These are phyloP conservation scores for Neurospora crassa DNA, from an alignment of 2,329 filamentous ascomycete genomes.

Conservation along the genomic window DNA sequence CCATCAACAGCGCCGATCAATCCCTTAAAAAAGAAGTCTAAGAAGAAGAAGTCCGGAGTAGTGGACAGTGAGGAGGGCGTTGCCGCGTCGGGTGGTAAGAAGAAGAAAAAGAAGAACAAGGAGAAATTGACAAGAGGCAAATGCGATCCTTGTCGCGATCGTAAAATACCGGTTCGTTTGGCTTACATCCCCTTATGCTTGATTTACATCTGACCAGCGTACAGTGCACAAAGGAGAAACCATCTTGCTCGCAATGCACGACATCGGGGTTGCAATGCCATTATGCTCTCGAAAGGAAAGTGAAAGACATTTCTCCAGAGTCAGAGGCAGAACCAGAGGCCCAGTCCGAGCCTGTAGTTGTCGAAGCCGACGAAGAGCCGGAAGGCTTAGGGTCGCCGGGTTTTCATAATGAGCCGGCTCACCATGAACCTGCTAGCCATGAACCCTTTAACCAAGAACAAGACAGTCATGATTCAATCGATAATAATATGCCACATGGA, in stretches of 20 bases:
- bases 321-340: not conserved
- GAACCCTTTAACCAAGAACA: constrained; percentile 1
- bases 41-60: constrained; percentile 18
- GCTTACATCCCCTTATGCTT: not conserved
- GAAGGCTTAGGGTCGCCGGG: constrained; percentile 17
- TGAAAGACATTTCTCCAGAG: constrained; percentile 1
- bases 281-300: constrained; percentile 23
- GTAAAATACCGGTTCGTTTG: constrained; percentile 29
- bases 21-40: constrained; percentile 19
- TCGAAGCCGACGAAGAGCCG: constrained; percentile 12
- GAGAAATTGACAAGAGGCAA: constrained; percentile 22
- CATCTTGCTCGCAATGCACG: constrained; percentile 30
- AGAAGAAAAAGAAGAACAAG: constrained; percentile 6
- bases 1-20: constrained; percentile 9
- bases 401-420: constrained; percentile 7
- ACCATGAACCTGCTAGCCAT: not conserved
- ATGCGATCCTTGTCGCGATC: constrained; percentile 28
- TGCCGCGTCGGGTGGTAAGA: constrained; percentile 3
- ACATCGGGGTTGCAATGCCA: constrained; percentile 25
- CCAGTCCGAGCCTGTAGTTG: constrained; percentile 1
- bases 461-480: constrained; percentile 16
- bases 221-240: constrained; percentile 32
- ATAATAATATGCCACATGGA: constrained; percentile 1
- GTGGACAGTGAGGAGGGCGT: constrained; percentile 2
- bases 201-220: constrained; percentile 10